phyloP scores from a whole-genome alignment of 2,329 filamentous ascomycete species.

The Fusarium protoensiforme region DNA sequence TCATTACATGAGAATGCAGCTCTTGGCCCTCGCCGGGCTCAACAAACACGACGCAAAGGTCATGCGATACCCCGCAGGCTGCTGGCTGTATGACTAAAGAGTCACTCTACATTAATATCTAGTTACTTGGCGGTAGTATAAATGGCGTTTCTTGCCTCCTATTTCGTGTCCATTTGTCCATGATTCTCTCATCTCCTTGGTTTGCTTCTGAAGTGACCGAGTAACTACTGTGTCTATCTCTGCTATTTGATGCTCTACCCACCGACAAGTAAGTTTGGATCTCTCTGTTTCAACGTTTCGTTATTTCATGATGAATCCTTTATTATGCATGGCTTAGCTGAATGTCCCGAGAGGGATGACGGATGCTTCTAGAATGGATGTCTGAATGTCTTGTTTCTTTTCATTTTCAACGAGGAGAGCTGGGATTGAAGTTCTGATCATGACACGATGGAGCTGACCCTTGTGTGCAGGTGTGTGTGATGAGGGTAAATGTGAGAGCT shows the following conservation, averaged over 20 bases:
- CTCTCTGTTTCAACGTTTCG: not conserved
- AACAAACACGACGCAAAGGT: constrained; percentile 25
- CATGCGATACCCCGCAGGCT: constrained; percentile 40
- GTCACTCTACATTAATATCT: constrained; percentile 7
- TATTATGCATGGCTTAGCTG: constrained; percentile 50
- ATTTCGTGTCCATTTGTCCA: not conserved
- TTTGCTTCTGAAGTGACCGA: not conserved
- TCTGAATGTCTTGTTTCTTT: constrained; percentile 34
- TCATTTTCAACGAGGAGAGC: not conserved
- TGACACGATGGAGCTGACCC: constrained; percentile 5
- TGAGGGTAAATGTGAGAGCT: not conserved
- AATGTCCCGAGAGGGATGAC: constrained; percentile 37
- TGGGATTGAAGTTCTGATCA: not conserved
- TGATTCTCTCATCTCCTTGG: not conserved
- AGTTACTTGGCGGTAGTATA: constrained; percentile 20
- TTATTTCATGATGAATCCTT: constrained; percentile 43
- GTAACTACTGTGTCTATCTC: not conserved
- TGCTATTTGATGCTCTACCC: not conserved
- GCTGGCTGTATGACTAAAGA: constrained; percentile 18
- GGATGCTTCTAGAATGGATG: constrained; percentile 46
- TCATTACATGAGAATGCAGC: constrained; percentile 42
- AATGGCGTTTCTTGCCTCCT: constrained; percentile 15
- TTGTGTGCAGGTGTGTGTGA: constrained; percentile 1
- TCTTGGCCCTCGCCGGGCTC: constrained; percentile 30
- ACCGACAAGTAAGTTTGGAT: constrained; percentile 16